Percentiles rank a stretch among this genome's conserved stretches.
Evolutionary conservation across 768 basidiomycete species (phyloP).

Genomic region (Sarcodon aspratus): DNA sequence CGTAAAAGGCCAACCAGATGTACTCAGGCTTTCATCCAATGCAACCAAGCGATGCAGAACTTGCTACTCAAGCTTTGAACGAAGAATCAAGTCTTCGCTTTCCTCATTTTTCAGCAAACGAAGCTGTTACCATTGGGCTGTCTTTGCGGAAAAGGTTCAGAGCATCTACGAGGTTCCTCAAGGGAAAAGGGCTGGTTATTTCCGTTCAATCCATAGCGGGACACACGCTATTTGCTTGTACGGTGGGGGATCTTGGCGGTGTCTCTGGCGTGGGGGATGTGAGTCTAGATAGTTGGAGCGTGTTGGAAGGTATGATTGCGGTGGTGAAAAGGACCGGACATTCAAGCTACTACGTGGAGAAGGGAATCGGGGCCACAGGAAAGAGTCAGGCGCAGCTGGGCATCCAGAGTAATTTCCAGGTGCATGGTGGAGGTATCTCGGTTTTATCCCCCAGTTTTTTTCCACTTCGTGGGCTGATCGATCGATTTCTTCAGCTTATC

Average conservation of each 20-base stretch:
- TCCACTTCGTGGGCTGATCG: constrained; percentile 1
- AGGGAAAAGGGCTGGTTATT: constrained; percentile 74
- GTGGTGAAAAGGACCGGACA: constrained; percentile 75
- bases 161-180: constrained; percentile 53
- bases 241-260: constrained; percentile 71
- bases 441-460: constrained; percentile 4
- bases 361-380: constrained; percentile 76
- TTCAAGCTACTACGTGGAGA: constrained; percentile 79
- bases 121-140: constrained; percentile 71
- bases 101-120: constrained; percentile 59
- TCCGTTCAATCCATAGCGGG: constrained; percentile 73
- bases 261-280: constrained; percentile 59
- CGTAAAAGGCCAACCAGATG: constrained; percentile 23
- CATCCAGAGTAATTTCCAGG: constrained; percentile 47
- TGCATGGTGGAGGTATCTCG: constrained; percentile 69
- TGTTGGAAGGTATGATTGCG: constrained; percentile 65
- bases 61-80: constrained; percentile 56
- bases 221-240: constrained; percentile 71
- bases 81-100: constrained; percentile 69
- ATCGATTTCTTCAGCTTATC: constrained; percentile 45
- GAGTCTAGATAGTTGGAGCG: constrained; percentile 71
- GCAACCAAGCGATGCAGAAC: constrained; percentile 58
- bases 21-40: constrained; percentile 52
- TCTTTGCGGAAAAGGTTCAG: constrained; percentile 81
- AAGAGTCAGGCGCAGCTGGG: constrained; percentile 67